Evolutionary conservation across 2,329 filamentous ascomycete species (phyloP), one percentile per base, ranked within the genome.

Genomic region (Gremmenia infestans): DNA sequence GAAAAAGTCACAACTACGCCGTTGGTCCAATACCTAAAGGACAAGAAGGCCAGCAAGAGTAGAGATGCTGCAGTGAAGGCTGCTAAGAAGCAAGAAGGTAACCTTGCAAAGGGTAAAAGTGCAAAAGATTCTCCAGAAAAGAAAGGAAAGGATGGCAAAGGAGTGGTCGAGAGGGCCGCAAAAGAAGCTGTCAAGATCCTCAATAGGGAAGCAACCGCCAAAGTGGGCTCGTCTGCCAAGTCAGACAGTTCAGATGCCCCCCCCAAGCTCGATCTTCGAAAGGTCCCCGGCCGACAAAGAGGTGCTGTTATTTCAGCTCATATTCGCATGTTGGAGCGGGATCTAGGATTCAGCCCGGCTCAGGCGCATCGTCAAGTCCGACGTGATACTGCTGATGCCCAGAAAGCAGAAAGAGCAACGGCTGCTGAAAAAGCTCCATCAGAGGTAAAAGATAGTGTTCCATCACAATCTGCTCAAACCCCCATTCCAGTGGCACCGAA

Each of bases 21-120:
- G 0, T 74, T 99, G 52, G 89, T 97, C 53, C 91, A 97, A 68
- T 95, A 86, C 62, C 79, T 97, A 37, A 88, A 88, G 62, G 92
- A 97, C 71, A 96, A 95, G 74, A 97, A 96, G 74, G 90, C 90
- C 14, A 90, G 84, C 61, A 86, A 82, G 68, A 74, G 71, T 19
- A 86, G 85, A 64, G 83, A 87, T 55, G 70, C 73, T 4, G 77
- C 77, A 28, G 74, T 75, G 36, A 78, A 81, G 42, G 81, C 81
- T 65, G 74, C 73, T 46, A 74, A 76, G 28, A 87, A 87, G 66
- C 66, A 68, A 48, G 67, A 70, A 42, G 48, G 58, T 19, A 81
- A 85, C 54, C 68, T 72, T 11, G 76, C 76, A 19, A 75, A 76
- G 48, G 76, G 79, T 32, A 83, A 82, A 70, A 73, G 72, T 52